These are phyloP conservation scores for Kandelia obovata DNA, from an alignment of 345 rosid genomes.

Conservation along the genomic window DNA sequence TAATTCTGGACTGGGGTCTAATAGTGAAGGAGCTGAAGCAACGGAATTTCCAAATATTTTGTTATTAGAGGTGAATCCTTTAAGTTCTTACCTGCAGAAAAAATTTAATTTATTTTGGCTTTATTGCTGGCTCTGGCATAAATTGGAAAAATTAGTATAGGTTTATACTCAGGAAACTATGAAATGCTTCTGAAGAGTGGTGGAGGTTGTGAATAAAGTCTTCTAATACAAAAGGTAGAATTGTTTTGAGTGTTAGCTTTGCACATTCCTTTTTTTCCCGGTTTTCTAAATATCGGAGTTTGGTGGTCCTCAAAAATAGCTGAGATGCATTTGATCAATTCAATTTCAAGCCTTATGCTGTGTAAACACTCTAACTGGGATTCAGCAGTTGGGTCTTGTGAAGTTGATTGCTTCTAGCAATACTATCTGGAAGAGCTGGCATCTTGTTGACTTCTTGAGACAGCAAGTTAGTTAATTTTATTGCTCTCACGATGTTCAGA, in stretches of 20 bases:
- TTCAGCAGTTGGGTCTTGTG: not conserved
- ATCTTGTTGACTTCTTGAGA: not conserved
- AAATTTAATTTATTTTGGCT: not conserved
- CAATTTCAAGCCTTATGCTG: not conserved
- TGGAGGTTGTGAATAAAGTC: too few species aligned
- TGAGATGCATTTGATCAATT: not conserved
- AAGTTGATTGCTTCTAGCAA: slow-evolving; percentile 1
- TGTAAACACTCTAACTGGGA: not conserved
- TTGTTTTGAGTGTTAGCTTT: too few species aligned
- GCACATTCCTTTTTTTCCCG: too few species aligned
- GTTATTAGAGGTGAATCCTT: too few species aligned
- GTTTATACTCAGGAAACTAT: too few species aligned
- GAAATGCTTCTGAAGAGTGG: too few species aligned
- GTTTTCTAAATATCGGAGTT: too few species aligned
- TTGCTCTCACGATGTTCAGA: not conserved
- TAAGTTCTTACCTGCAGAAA: too few species aligned
- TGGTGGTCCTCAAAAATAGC: not conserved
- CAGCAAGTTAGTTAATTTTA: not conserved
- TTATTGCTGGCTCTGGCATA: not conserved
- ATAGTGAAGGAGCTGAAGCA: too few species aligned
- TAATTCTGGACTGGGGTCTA: slow-evolving; percentile 1
- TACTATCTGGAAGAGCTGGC: not conserved
- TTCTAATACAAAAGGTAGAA: too few species aligned
- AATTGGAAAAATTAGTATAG: too few species aligned
- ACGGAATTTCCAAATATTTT: too few species aligned